These are phyloP conservation scores for Neurospora sp. DNA, from an alignment of 495 filamentous ascomycete genomes.

Conservation along the genomic window DNA sequence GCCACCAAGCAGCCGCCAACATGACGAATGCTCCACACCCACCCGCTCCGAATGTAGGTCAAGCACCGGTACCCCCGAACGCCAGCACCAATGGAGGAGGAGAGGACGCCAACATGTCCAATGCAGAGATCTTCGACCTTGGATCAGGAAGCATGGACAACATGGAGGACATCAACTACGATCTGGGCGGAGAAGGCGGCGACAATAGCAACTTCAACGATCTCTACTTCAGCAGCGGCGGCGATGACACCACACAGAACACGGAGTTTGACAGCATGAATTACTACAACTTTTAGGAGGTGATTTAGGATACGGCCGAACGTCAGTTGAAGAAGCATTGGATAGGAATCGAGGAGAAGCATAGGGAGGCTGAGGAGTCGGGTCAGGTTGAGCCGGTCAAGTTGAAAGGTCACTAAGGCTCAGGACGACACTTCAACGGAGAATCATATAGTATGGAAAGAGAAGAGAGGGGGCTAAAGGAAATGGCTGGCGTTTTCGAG, in stretches of 20 bases:
- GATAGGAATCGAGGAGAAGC: not conserved
- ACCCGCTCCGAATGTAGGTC: constrained; percentile 3
- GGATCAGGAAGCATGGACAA: constrained; percentile 21
- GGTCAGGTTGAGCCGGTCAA: not conserved
- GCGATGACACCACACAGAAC: constrained; percentile 21
- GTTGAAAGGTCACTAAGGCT: not conserved
- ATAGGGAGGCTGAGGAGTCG: not conserved
- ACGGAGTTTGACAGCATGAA: constrained; percentile 26
- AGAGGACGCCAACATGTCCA: constrained; percentile 10
- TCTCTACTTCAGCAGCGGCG: constrained; percentile 20
- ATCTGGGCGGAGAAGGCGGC: constrained; percentile 23
- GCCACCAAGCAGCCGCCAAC: not conserved
- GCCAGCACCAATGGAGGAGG: not conserved
- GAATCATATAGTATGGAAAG: not conserved
- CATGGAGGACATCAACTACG: constrained; percentile 24
- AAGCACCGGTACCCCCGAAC: not conserved
- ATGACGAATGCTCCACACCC: not conserved
- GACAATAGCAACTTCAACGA: constrained; percentile 31
- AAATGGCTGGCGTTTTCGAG: not conserved
- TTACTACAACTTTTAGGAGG: constrained; percentile 12
- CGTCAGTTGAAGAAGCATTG: not conserved
- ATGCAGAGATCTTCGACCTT: constrained; percentile 28
- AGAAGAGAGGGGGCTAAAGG: not conserved
- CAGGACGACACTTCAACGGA: not conserved
- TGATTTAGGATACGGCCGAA: not conserved